Base-by-base conservation (phyloP, 83 land plant genomes). In the Picea engelmannii region DNA sequence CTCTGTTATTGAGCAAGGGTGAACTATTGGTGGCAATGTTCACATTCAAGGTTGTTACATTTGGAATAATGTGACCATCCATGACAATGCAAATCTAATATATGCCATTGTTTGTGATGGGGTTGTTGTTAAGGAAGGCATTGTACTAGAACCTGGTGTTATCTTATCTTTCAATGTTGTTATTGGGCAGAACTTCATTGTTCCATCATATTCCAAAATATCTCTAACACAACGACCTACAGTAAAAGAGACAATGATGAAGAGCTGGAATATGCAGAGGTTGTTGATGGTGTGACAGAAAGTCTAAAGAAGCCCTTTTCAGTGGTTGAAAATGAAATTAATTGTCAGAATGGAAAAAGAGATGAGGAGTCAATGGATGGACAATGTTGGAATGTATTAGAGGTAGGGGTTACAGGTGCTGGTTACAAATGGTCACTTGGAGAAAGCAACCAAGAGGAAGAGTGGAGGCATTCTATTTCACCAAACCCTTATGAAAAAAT, bases 381-480 rank as follows among this genome's bases (percentile, higher is more conserved):
- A 47, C 52, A 47, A 47, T 7, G 9, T 7, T 47, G 9, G 52
- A 47, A 47, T 47, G 52, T 47, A 47, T 47, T 47, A 47, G 52
- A 47, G 52, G 52, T 47, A 47, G 52, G 52, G 52, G 17, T 80
- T 59, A 86, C 93, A 80, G 99, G 99, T 1, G 90, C 87, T 81
- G 99, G 99, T 69, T 91, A 83, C 84, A 89, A 87, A 78, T 97
- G 99, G 99, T 84, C 91, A 31, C 44, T 88, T 55, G 80, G 83
- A 47, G 96, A 96, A 62, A 92, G 84, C 66, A 85, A 89, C 11
- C 87, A 82, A 67, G 98, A 93, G 80, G 99, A 97, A 81, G 99
- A 95, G 78, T 97, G 95, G 98, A 93, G 88, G 79, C 91, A 97
- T 81, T 97, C 99, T 59, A 89, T 95, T 68, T 98, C 99, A 52